Base-by-base conservation (phyloP, 768 basidiomycete species). In the Russula vinacea region DNA sequence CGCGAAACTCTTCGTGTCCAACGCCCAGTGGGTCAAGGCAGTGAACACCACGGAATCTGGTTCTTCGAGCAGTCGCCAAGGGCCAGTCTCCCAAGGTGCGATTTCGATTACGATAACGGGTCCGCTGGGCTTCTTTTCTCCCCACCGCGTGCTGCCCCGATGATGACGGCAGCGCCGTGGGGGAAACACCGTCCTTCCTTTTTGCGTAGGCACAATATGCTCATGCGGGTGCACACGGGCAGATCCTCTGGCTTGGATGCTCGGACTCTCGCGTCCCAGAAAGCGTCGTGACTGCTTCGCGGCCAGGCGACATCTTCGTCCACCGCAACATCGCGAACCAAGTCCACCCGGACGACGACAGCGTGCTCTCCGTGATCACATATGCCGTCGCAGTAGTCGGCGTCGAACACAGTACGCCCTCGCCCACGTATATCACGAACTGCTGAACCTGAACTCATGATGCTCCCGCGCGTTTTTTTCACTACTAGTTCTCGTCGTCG, bases 281-380 rank as follows among this genome's bases (percentile, higher is more conserved):
- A 73, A 84, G 84, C 40, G 86, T 90, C 68, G 77, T 90, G 62
- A 86, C 85, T 40, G 83, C 78, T 40, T 78, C 84, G 10, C 80
- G 80, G 67, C 93, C 93, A 0, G 94, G 92, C 58, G 87, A 88
- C 50, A 83, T 90, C 65, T 94, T 95, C 70, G 85, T 88, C 33
- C 86, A 92, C 74, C 79, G 93, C 53, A 94, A 94, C 74, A 87
- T 95, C 68, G 93, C 92, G 58, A 94, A 96, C 72, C 92, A 93
- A 76, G 82, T 93, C 72, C 86, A 84, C 60, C 76, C 79, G 4
- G 74, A 86, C 60, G 94, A 96, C 73, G 81, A 82, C 63, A 92
- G 82, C 70, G 84, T 84, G 1, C 79, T 84, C 58, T 81, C 92
- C 0, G 88, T 90, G 11, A 79, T 95, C 63, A 76, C 83, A 14